Conservation (phyloP, 2,329 filamentous ascomycete genomes). For the Fusarium goolgardi region DNA sequence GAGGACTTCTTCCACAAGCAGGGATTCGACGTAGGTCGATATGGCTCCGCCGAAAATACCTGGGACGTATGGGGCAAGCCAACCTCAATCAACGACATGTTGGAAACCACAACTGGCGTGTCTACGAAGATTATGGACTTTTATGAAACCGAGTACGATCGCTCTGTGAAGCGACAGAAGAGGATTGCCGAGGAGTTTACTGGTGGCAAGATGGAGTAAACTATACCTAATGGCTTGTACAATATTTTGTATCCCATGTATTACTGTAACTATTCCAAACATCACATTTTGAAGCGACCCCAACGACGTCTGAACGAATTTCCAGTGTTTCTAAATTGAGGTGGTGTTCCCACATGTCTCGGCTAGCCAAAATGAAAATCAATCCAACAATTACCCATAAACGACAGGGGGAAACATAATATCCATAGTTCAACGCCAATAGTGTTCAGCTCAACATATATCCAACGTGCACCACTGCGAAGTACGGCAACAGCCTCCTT, state of each 20-base stretch:
- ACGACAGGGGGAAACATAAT: background rate
- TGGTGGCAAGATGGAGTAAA: constrained; percentile 65
- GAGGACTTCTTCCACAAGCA: constrained; percentile 65
- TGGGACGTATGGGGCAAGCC: constrained; percentile 65
- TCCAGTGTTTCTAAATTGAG: background rate
- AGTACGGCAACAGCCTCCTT: background rate
- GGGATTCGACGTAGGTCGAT: constrained; percentile 47
- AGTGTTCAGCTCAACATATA: constrained; percentile 11
- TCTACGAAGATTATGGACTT: constrained; percentile 54
- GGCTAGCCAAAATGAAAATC: constrained; percentile 1
- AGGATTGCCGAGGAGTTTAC: constrained; percentile 69
- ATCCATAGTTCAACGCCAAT: constrained; percentile 29
- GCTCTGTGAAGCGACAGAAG: constrained; percentile 65
- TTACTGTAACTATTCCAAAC: constrained; percentile 37
- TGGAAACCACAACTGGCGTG: constrained; percentile 52
- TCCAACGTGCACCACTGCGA: constrained; percentile 15
- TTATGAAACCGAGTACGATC: constrained; percentile 55
- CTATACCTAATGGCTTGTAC: constrained; percentile 38
- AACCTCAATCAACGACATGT: constrained; percentile 58
- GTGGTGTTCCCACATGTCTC: constrained; percentile 16
- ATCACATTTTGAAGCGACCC: constrained; percentile 24
- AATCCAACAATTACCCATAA: constrained; percentile 8
- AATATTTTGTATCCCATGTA: constrained; percentile 45
- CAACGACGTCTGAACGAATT: background rate
- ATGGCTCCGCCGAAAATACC: constrained; percentile 59